Percentiles rank a stretch among this genome's conserved stretches.
Evolutionary conservation across 495 filamentous ascomycete species (phyloP).

Genomic region (Choiromyces venosus): DNA sequence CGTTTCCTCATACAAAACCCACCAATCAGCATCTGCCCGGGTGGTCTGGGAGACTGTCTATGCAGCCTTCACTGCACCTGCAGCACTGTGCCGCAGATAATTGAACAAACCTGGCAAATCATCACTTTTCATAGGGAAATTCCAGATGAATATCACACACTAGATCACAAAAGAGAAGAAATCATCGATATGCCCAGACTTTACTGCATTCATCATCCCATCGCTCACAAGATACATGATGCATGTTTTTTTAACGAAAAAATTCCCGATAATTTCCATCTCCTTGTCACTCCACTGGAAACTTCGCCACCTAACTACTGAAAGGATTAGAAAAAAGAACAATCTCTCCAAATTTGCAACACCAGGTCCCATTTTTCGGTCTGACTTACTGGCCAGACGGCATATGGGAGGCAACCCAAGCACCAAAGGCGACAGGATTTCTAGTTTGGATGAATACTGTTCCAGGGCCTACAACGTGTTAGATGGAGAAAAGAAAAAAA

Average conservation of each 20-base stretch:
- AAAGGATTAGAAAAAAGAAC: not conserved
- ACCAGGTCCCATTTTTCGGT: not conserved
- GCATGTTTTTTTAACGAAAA: not conserved
- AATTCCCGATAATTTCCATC: not conserved
- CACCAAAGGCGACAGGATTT: slow-evolving; percentile 62
- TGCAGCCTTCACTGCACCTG: not conserved
- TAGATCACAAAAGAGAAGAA: not conserved
- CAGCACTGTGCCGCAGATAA: not conserved
- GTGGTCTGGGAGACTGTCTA: too few relatives aligned
- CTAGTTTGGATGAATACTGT: slow-evolving; percentile 92
- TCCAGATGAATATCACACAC: not conserved
- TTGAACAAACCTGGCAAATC: not conserved
- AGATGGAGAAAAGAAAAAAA: not conserved
- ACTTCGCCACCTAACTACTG: not conserved
- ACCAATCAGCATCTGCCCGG: too few relatives aligned
- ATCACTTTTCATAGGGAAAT: not conserved
- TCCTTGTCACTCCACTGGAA: not conserved
- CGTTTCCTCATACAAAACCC: too few relatives aligned
- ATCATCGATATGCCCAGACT: not conserved
- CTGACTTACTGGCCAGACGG: slow-evolving; percentile 32
- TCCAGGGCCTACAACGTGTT: slow-evolving; percentile 56
- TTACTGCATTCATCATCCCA: not conserved
- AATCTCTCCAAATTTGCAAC: not conserved
- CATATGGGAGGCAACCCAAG: slow-evolving; percentile 47
- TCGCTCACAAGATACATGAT: not conserved